These are phyloP conservation scores for Aspergillus hancockii DNA, from an alignment of 495 filamentous ascomycete species.

Conservation along the genomic window DNA sequence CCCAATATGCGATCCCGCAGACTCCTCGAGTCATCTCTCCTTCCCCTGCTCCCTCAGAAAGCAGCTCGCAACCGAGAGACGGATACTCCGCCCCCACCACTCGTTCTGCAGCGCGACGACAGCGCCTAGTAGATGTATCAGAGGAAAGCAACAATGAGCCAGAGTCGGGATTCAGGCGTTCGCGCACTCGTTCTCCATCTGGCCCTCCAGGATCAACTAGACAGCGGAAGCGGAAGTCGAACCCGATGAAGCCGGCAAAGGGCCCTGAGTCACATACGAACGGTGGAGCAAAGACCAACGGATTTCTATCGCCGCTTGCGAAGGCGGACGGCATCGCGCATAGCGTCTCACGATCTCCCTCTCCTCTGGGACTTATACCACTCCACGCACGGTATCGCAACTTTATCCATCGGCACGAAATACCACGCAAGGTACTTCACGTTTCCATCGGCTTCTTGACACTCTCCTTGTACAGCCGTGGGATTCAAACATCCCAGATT, in stretches of 20 bases:
- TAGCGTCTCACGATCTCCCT: slow-evolving; percentile 82
- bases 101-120: slow-evolving; percentile 60
- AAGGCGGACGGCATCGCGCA: slow-evolving; percentile 60
- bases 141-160: slow-evolving; percentile 41
- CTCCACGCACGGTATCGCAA: slow-evolving; percentile 66
- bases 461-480: slow-evolving; percentile 75
- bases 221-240: slow-evolving; percentile 47
- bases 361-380: slow-evolving; percentile 90
- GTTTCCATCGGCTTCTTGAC: slow-evolving; percentile 96
- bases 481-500: slow-evolving; percentile 70
- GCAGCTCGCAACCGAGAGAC: slow-evolving; percentile 42
- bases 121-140: slow-evolving; percentile 41
- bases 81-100: slow-evolving; percentile 64
- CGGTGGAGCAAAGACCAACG: slow-evolving; percentile 52
- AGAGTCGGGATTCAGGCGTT: slow-evolving; percentile 44
- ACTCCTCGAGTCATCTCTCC: slow-evolving; percentile 73
- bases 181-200: slow-evolving; percentile 33
- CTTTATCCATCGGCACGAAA: slow-evolving; percentile 55
- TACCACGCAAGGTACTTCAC: slow-evolving; percentile 54
- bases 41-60: slow-evolving; percentile 64
- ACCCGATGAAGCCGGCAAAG: slow-evolving; percentile 44
- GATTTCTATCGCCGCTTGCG: slow-evolving; percentile 67
- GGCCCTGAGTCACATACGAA: slow-evolving; percentile 40
- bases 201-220: slow-evolving; percentile 23
- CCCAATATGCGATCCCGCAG: slow-evolving; percentile 52